A percentile compares a stretch with the other conserved stretches of the same genome.
These are phyloP conservation scores for Neobulgaria alba DNA, from an alignment of 2,329 filamentous ascomycete species.

Conservation along the genomic window DNA sequence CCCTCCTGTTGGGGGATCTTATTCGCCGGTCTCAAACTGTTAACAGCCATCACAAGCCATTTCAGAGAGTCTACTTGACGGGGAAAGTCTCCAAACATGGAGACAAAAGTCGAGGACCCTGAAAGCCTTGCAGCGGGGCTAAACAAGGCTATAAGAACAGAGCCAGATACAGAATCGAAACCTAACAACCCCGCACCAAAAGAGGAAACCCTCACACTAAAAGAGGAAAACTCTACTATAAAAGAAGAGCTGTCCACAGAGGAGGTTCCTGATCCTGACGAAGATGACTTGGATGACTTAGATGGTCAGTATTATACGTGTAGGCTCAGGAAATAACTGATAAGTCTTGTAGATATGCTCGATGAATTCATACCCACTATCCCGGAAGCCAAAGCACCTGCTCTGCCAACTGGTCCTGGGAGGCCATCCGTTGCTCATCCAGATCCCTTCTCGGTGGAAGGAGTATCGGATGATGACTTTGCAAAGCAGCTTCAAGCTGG, in stretches of 20 bases:
- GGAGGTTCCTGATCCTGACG: conserved; percentile 78
- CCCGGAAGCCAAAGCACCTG: conserved; percentile 23
- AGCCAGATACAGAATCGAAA: conserved; percentile 4
- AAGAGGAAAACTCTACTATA: conserved; percentile 9
- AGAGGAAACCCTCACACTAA: conserved; percentile 5
- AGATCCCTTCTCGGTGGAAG: conserved; percentile 17
- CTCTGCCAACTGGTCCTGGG: conserved; percentile 27
- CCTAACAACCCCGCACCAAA: conserved; percentile 6
- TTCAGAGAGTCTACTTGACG: not conserved
- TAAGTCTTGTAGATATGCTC: conserved; percentile 60
- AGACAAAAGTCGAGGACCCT: conserved; percentile 5
- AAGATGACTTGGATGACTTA: conserved; percentile 84
- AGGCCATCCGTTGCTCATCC: conserved; percentile 11
- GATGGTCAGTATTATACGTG: conserved; percentile 53
- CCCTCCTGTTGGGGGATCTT: no score
- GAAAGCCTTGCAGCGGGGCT: conserved; percentile 4
- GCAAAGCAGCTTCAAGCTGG: conserved; percentile 79
- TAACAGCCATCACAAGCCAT: not conserved
- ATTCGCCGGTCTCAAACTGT: no score
- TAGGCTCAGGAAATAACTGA: not conserved
- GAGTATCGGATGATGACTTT: conserved; percentile 61
- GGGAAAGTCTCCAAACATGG: conserved; percentile 4
- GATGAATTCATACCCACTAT: conserved; percentile 73
- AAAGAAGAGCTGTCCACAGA: conserved; percentile 28
- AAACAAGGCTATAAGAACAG: conserved; percentile 12